phyloP scores from a whole-genome alignment of 1,284 basidiomycete species.

The Agroathelia rolfsii region DNA sequence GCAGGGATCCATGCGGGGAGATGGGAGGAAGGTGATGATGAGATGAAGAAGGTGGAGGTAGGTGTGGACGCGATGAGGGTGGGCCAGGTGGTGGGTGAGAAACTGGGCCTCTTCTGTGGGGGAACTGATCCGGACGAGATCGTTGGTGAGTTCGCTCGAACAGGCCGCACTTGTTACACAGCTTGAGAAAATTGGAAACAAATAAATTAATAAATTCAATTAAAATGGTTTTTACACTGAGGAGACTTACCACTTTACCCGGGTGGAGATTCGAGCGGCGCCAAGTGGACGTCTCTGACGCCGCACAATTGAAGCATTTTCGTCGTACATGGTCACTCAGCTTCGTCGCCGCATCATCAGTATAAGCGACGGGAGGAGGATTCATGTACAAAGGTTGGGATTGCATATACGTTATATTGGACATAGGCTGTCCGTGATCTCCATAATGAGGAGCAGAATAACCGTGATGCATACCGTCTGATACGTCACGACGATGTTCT shows the following conservation, averaged over 20 bases:
- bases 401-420: slow-evolving; percentile 12
- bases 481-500: no score
- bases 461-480: no score
- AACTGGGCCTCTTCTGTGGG: slow-evolving; percentile 55
- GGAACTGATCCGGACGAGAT: slow-evolving; percentile 6
- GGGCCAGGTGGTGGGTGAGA: slow-evolving; percentile 28
- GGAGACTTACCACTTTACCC: slow-evolving; percentile 63
- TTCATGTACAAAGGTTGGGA: slow-evolving; percentile 27
- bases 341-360: slow-evolving; percentile 69
- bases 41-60: slow-evolving; percentile 25
- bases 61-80: slow-evolving; percentile 20
- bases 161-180: slow-evolving; percentile 9
- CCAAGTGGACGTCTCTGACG: slow-evolving; percentile 80
- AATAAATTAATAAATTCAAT: slow-evolving; percentile 6
- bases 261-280: slow-evolving; percentile 64
- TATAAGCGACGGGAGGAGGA: slow-evolving; percentile 41
- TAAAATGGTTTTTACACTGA: slow-evolving; percentile 4
- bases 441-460: slow-evolving; percentile 20
- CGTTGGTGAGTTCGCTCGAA: slow-evolving; percentile 7
- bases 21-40: slow-evolving; percentile 26
- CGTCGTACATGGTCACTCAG: slow-evolving; percentile 64
- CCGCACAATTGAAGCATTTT: slow-evolving; percentile 73
- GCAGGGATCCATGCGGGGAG: slow-evolving; percentile 25
- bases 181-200: slow-evolving; percentile 18
- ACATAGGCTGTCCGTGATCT: slow-evolving; percentile 22